Evolutionary conservation across 2,329 filamentous ascomycete species (phyloP).

Genomic region (Ascomycota sp.): DNA sequence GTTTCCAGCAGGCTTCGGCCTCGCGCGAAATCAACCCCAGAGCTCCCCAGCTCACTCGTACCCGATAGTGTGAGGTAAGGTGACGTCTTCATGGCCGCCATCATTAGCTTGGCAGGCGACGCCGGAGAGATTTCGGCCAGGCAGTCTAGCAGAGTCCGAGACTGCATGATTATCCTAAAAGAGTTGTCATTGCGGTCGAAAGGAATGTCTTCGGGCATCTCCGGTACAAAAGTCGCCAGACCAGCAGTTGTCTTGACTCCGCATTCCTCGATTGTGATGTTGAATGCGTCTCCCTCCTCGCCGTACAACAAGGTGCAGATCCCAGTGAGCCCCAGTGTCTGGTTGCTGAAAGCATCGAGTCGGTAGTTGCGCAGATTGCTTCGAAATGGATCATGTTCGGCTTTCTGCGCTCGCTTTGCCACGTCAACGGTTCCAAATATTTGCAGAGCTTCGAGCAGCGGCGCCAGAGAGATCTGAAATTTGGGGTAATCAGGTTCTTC

Average conservation of each 20-base stretch:
- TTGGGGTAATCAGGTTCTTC: slow-evolving; percentile 31
- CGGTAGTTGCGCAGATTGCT: slow-evolving; percentile 42
- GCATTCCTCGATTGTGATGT: slow-evolving; percentile 68
- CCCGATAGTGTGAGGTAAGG: slow-evolving; percentile 60
- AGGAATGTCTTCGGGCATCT: slow-evolving; percentile 61
- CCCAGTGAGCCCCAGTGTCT: slow-evolving; percentile 63
- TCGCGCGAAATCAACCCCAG: slow-evolving; percentile 45
- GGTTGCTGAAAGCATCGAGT: slow-evolving; percentile 61
- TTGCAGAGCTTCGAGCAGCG: slow-evolving; percentile 81
- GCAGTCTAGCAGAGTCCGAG: slow-evolving; percentile 50
- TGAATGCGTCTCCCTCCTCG: slow-evolving; percentile 55
- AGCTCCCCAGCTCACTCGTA: slow-evolving; percentile 33
- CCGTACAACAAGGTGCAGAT: slow-evolving; percentile 70
- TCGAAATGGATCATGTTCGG: slow-evolving; percentile 38
- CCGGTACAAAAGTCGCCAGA: slow-evolving; percentile 69
- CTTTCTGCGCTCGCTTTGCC: slow-evolving; percentile 33
- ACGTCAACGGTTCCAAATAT: slow-evolving; percentile 79
- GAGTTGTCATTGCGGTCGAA: slow-evolving; percentile 61
- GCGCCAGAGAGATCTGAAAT: slow-evolving; percentile 74
- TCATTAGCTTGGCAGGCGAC: slow-evolving; percentile 49
- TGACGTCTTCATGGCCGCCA: slow-evolving; percentile 40
- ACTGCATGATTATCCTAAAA: slow-evolving; percentile 90
- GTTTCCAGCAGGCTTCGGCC: slow-evolving; percentile 54
- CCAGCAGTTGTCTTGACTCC: slow-evolving; percentile 80
- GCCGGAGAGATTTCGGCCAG: slow-evolving; percentile 50